Base-by-base conservation (phyloP, 805 yeast genomes). In the Saccharomycopsis selenospora region DNA sequence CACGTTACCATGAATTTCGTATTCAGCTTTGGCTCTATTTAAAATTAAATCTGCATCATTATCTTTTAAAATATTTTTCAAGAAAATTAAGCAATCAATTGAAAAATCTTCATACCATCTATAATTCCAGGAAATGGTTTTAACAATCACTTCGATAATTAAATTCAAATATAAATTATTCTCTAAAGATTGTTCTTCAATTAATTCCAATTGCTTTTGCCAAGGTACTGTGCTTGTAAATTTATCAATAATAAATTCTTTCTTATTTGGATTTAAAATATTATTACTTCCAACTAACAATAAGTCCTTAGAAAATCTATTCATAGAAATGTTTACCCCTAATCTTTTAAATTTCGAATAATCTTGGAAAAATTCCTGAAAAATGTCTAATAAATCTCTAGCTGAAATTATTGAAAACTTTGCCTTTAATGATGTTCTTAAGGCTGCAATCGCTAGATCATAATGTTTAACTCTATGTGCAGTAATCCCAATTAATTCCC, bases 401-500 rank as follows among this genome's bases (percentile, higher is more conserved):
- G 82, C 73, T 14, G 81, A 77, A 50, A 81, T 76, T 24, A 77
- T 72, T 56, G 82, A 83, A 59, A 82, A 80, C n/a, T 78, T 72
- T 3, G 79, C 80, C 53, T 69, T 71, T 5, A 74, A 56, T 3
- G 82, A 68, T 0, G 81, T 77, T 49, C 75, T 66, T 54, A 77
- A 65, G 3, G 85, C 79, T 14, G 80, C 69, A 29, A 76, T 60
- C 1, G 75, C 73, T 42, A 73, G 72, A 42, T 67, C 68, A 58
- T 61, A 76, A 52, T 73, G 70, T 56, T 71, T 72, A 1, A 75
- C 70, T 54, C 77, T 67, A 43, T 66, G 62, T 27, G 75, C 66
- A 18, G 82, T 71, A 5, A 77, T 64, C 0, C 90, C 91, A 42
- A 83, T 68, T 53, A 83, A 64, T 57, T 80, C 85, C 91, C 91